These are phyloP conservation scores for Colletotrichum incanum DNA, from an alignment of 2,329 filamentous ascomycete species.

Conservation along the genomic window DNA sequence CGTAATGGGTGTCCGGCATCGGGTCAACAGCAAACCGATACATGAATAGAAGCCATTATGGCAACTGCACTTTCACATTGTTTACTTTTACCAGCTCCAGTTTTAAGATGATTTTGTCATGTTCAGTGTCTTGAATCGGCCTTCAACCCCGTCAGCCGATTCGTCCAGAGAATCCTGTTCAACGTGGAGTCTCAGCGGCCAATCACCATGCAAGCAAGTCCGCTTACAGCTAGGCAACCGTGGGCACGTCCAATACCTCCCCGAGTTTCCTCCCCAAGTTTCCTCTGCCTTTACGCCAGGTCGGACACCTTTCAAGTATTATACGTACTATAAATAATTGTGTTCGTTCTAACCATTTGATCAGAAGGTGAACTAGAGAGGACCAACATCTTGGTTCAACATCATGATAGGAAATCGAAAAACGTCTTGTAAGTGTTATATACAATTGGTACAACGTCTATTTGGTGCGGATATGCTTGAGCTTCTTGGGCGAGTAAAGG, in stretches of 20 bases:
- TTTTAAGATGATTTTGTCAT: not conserved
- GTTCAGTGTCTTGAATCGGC: not conserved
- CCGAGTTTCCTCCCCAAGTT: too few relatives aligned
- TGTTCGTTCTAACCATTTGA: not conserved
- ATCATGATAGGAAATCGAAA: not conserved
- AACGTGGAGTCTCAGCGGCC: not conserved
- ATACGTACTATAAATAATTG: too few relatives aligned
- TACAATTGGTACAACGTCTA: slow-evolving; percentile 61
- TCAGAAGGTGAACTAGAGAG: not conserved
- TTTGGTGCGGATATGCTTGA: slow-evolving; percentile 90
- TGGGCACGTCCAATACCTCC: not conserved
- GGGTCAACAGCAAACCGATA: slow-evolving; percentile 38
- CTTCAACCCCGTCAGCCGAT: not conserved
- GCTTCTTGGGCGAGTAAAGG: slow-evolving; percentile 84
- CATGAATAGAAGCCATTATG: slow-evolving; percentile 21
- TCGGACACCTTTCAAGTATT: not conserved
- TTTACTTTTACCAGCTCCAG: too few relatives aligned
- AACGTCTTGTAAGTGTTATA: slow-evolving; percentile 45
- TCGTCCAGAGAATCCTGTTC: not conserved
- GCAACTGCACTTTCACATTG: not conserved
- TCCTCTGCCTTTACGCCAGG: not conserved
- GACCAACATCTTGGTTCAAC: too few relatives aligned
- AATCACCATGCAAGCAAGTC: slow-evolving; percentile 3
- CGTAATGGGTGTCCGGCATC: not conserved
- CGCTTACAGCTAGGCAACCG: not conserved